Base-by-base conservation (phyloP, 2,329 filamentous ascomycete genomes). In the Colletotrichum sp. region DNA sequence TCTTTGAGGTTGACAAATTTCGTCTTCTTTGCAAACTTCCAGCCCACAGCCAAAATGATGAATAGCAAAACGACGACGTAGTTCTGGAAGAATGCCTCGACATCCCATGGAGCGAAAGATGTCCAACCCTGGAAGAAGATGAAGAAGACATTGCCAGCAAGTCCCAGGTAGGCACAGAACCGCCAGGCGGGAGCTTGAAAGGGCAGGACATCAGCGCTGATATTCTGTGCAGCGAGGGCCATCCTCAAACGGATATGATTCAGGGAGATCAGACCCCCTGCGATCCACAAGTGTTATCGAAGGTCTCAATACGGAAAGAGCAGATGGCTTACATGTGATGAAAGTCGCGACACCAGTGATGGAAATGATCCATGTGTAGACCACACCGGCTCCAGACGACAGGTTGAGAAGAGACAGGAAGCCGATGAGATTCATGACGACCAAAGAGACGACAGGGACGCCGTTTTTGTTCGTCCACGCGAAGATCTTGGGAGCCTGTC, bases 401-500 rank as follows among this genome's bases (percentile, higher is more conserved):
- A 78, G 28, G 32, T 77, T 78, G 16, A 79, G 74, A 2, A 79
- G 26, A 9, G 74, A 78, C 26, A 79, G 32, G 3, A 79, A 72
- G 7, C 76, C 72, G 13, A 76, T 73, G 3, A 78, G 55, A 61
- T 78, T 79, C 48, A 76, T 78, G 36, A 74, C 43, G 5, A 78
- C 57, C 32, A 79, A 16, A 4, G 77, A 71, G 8, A 74, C 66
- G 6, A 79, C 75, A 0, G 78, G 78, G 7, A 81, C 88, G 21
- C 90, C 90, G 6, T 86, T 84, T 8, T 83, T 82, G 68, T 88
- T 89, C 2, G 89, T 90, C 68, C 85, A 86, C n/a, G 86, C 63
- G 13, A 92, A 84, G 77, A 92, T 87, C 7, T 82, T 83, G 0
- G 90, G 90, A 1, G 90, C 90, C 78, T 89, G 88, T 16, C 85